Evolutionary conservation across 164 flowering plant genomes (phyloP), one percentile per base, ranked within the genome.

Genomic region (Berberis vulgaris): DNA sequence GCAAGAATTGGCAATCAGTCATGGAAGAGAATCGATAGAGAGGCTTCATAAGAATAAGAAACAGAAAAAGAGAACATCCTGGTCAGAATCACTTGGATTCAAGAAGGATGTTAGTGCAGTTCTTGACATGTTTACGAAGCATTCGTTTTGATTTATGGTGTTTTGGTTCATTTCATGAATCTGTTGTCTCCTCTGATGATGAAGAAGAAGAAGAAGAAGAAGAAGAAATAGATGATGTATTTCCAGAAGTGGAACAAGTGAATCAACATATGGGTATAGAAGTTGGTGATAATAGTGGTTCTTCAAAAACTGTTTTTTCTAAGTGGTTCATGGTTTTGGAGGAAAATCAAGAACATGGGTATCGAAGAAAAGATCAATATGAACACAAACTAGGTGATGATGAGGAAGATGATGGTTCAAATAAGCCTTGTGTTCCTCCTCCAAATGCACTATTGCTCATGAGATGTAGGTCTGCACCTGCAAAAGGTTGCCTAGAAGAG

Each of bases 11-110:
- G 98, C 90, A 89, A 62, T 84, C 96, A 1, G 96, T 93, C 7
- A 90, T 89, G 97, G 94, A 88, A 62, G 98, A 89, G 71, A n/a
- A n/a, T n/a, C n/a, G n/a, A 88, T 93, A 43, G 98, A 89, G 74
- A 84, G 80, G 70, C 72, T 93, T 44, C 98, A 85, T 69, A 81
- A 74, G 64, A 65, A 67, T 5, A 75, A 69, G 50, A 73, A 77
- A 8, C 63, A 57, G 2, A 78, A 76, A 68, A 84, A 77, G 76
- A 78, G 59, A 41, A 65, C 79, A n/a, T 56, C 69, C 26, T 87
- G 97, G 94, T 61, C 55, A 1, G 91, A 85, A 47, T 57, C 84
- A 6, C 63, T 87, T 1, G 93, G 93, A 42, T 72, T 87, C 71
- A 93, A 93, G 82, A 89, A 89, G 66, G 98, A 93, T 4, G 55